Conservation (phyloP, 2,329 filamentous ascomycete genomes). For the Hypoxylon rubiginosum region DNA sequence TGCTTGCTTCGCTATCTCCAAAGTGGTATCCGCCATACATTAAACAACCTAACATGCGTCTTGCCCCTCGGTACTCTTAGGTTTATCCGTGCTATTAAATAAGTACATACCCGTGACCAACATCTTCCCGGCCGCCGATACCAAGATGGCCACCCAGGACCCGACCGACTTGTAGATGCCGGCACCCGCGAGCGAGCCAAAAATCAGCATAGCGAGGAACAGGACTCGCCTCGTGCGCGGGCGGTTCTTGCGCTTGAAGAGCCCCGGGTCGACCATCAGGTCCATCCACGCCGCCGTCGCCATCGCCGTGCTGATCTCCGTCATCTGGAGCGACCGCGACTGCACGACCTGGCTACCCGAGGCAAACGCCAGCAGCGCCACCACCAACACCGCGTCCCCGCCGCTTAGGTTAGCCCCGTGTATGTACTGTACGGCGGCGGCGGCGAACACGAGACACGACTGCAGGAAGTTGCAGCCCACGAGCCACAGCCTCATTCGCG, state of each 20-base stretch:
- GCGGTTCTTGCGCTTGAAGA: constrained; percentile 63
- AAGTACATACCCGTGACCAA: constrained; percentile 61
- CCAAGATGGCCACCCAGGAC: constrained; percentile 58
- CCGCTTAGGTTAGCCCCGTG: constrained; percentile 56
- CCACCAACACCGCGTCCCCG: constrained; percentile 57
- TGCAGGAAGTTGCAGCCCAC: constrained; percentile 68
- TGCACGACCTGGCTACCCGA: constrained; percentile 72
- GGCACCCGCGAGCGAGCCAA: constrained; percentile 66
- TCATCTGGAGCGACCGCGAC: constrained; percentile 66
- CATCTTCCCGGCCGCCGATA: constrained; percentile 61
- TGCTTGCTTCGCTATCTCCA: constrained; percentile 9
- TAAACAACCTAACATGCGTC: constrained; percentile 33
- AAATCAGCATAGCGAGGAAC: constrained; percentile 63
- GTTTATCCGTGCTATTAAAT: constrained; percentile 57
- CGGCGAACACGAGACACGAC: constrained; percentile 65
- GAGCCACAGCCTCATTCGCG: constrained; percentile 66
- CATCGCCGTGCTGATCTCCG: constrained; percentile 75
- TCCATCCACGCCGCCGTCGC: constrained; percentile 74
- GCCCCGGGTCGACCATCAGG: constrained; percentile 66
- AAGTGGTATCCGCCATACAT: constrained; percentile 5
- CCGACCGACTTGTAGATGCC: constrained; percentile 61
- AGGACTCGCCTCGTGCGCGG: constrained; percentile 63
- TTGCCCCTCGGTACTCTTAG: constrained; percentile 38
- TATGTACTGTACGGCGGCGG: constrained; percentile 63
- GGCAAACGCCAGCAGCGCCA: constrained; percentile 67